A percentile compares a stretch with the other conserved stretches of the same genome.
Evolutionary conservation across 2,329 filamentous ascomycete species (phyloP).

Genomic region (Aureobasidium sp.): DNA sequence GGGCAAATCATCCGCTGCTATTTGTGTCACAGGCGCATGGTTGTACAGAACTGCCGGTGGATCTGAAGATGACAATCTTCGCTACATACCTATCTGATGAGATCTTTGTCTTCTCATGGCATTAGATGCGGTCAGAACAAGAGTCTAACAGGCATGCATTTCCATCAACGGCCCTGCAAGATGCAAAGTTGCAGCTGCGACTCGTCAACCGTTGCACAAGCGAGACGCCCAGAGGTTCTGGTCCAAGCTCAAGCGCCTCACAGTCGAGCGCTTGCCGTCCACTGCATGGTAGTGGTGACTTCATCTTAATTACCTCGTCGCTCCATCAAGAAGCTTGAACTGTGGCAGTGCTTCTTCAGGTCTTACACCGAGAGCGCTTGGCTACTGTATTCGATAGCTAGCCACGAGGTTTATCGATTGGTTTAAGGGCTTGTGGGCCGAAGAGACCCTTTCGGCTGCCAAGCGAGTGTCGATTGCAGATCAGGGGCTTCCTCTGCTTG

Average conservation of each 20-base stretch:
- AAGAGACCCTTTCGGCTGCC: background rate
- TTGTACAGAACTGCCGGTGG: background rate
- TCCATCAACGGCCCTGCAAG: background rate
- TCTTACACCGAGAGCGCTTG: background rate
- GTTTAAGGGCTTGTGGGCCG: background rate
- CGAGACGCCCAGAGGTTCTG: constrained; percentile 2
- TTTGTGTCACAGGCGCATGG: background rate
- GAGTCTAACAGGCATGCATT: constrained; percentile 7
- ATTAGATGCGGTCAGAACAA: background rate
- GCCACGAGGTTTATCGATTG: background rate
- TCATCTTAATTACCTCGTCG: background rate
- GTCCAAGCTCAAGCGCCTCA: background rate
- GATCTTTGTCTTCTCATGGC: background rate
- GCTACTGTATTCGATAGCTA: background rate
- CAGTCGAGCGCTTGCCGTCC: background rate
- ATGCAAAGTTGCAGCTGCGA: background rate
- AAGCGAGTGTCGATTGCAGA: constrained; percentile 4
- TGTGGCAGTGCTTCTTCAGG: constrained; percentile 11
- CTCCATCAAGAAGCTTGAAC: background rate
- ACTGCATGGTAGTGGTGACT: background rate
- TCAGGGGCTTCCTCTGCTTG: constrained; percentile 3
- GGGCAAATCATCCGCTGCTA: constrained; percentile 13
- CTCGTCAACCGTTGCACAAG: background rate
- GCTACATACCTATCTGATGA: background rate
- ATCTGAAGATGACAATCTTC: no score